A percentile compares a stretch with the other conserved stretches of the same genome.
Conservation (phyloP, 345 rosid genomes). For the Nephelium lappaceum region DNA sequence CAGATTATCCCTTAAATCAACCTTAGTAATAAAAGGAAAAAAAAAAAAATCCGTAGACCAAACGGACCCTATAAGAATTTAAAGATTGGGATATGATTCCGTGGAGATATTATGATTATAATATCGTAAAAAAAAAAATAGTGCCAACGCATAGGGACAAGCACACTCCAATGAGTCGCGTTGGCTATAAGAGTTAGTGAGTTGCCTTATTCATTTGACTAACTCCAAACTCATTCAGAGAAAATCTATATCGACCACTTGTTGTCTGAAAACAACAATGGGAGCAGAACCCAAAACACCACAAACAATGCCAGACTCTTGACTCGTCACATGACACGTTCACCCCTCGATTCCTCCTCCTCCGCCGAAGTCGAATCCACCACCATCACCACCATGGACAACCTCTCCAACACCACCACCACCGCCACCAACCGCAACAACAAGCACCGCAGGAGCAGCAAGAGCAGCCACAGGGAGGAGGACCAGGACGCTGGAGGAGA, state of each 20-base stretch:
- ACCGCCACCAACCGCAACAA: constrained; percentile 1
- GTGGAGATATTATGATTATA: too few species aligned
- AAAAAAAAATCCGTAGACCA: too few species aligned
- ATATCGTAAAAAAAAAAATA: too few species aligned
- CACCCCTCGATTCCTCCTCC: constrained; percentile 12
- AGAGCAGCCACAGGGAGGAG: constrained; percentile 11
- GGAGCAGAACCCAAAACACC: background rate
- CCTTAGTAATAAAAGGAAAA: too few species aligned
- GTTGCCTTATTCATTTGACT: too few species aligned
- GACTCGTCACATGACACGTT: constrained; percentile 13
- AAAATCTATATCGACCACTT: background rate
- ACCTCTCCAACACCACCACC: constrained; percentile 13
- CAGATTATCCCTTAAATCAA: too few species aligned
- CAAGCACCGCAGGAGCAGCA: constrained; percentile 29
- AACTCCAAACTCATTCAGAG: too few species aligned
- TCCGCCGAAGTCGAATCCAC: constrained; percentile 7
- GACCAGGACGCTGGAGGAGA: constrained; percentile 40
- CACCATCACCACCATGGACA: constrained; percentile 40
- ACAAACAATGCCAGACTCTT: background rate
- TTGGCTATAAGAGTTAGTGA: too few species aligned
- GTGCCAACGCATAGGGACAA: too few species aligned
- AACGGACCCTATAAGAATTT: too few species aligned
- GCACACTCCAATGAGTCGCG: too few species aligned
- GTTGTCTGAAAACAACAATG: background rate
- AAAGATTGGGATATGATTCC: too few species aligned